A percentile compares a stretch with the other conserved stretches of the same genome.
Evolutionary conservation across 257 asterid species (phyloP).

Genomic region (Agastache rugosa): DNA sequence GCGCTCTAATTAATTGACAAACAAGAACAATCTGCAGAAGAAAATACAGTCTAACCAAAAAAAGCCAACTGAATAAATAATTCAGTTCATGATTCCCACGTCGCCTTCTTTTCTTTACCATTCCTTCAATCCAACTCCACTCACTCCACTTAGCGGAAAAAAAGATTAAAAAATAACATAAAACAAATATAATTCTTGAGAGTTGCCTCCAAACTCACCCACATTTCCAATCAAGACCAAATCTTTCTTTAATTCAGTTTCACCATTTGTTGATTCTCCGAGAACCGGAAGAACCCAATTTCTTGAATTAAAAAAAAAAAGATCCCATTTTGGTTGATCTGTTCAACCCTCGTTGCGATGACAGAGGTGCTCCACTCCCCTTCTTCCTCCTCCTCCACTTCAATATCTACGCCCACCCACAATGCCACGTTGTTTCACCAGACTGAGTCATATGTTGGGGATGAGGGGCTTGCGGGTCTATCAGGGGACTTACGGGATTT

Average conservation of each 20-base stretch:
- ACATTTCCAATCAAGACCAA: constrained; percentile 24
- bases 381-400: constrained; percentile 79
- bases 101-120: constrained; percentile 52
- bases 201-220: constrained; percentile 45
- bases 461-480: constrained; percentile 42
- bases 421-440: constrained; percentile 69
- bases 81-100: constrained; percentile 79
- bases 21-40: constrained; percentile 34
- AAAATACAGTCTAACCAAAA: constrained; percentile 5
- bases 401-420: constrained; percentile 77
- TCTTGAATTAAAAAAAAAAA: constrained; percentile 38
- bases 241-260: constrained; percentile 33
- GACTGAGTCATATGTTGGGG: constrained; percentile 51
- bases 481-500: constrained; percentile 35
- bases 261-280: constrained; percentile 37
- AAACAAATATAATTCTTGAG: not conserved
- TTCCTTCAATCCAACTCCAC: constrained; percentile 60
- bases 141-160: constrained; percentile 36
- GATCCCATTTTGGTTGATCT: constrained; percentile 44
- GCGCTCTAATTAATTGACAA: not conserved
- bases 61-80: constrained; percentile 31
- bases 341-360: constrained; percentile 58
- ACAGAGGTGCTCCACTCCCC: constrained; percentile 97
- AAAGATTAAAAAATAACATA: not conserved
- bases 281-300: constrained; percentile 31